These are phyloP conservation scores for Metschnikowia lochheadii DNA, from an alignment of 805 yeast species.

Conservation along the genomic window DNA sequence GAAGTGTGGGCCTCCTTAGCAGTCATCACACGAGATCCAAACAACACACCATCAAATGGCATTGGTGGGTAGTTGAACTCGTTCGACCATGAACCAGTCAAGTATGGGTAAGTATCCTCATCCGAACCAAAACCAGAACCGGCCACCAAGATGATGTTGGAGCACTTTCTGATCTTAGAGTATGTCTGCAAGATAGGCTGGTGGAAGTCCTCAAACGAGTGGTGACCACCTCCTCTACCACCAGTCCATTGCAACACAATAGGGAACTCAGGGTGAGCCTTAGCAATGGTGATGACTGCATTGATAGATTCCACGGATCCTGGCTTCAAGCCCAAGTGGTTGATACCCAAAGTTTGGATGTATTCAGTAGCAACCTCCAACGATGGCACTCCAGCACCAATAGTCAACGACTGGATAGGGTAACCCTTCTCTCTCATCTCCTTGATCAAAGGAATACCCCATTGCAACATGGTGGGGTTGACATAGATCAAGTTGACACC, in stretches of 20 bases:
- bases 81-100: constrained; percentile 96
- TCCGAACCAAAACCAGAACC: constrained; percentile 99
- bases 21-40: constrained; percentile 96
- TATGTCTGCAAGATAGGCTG: constrained; percentile 96
- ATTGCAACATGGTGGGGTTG: constrained; percentile 94
- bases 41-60: constrained; percentile 97
- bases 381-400: constrained; percentile 99
- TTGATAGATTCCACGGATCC: constrained; percentile 93
- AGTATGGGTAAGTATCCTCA: constrained; percentile 94
- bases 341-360: constrained; percentile 85
- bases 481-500: constrained; percentile 92
- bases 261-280: constrained; percentile 94
- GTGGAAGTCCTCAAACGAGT: constrained; percentile 98
- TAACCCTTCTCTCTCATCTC: constrained; percentile 85
- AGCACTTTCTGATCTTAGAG: constrained; percentile 84
- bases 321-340: constrained; percentile 95
- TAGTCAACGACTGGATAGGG: constrained; percentile 93
- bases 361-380: constrained; percentile 96
- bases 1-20: constrained; percentile 96
- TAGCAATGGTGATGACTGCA: constrained; percentile 85
- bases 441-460: constrained; percentile 96
- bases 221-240: constrained; percentile 99
- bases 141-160: constrained; percentile 86
- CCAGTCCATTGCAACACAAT: constrained; percentile 99
- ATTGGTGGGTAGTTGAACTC: constrained; percentile 88